Conservation (phyloP, 371 early-diverging fungal genomes). For the Funneliformis caledonium region DNA sequence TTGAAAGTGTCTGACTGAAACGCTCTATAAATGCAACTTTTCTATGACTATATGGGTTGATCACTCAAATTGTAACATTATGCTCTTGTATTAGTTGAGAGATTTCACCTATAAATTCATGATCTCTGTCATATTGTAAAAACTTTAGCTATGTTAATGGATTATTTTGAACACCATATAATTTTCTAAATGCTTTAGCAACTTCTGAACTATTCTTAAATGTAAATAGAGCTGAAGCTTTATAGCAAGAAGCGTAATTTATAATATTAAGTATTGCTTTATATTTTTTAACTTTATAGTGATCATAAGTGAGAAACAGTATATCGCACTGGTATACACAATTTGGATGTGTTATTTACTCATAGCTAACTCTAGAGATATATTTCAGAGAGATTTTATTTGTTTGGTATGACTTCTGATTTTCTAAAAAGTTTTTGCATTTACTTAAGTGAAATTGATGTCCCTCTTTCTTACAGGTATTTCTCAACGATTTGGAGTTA, state of each 20-base stretch:
- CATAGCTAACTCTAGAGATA: constrained; percentile 20
- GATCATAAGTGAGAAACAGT: constrained; percentile 14
- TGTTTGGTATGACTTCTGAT: not conserved
- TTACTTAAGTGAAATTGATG: not conserved
- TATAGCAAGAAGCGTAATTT: not conserved
- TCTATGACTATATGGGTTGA: not conserved
- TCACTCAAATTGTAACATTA: constrained; percentile 5
- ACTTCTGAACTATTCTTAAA: constrained; percentile 12
- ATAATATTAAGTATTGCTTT: constrained; percentile 18
- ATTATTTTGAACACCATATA: not conserved
- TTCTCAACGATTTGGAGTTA: not conserved
- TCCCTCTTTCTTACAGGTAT: not conserved
- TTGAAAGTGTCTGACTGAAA: not conserved
- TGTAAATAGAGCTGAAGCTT: constrained; percentile 11
- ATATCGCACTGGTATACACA: constrained; percentile 16
- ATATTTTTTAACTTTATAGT: not conserved
- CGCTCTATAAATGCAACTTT: not conserved
- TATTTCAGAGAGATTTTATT: constrained; percentile 15
- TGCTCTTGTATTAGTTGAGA: not conserved
- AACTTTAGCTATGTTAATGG: not conserved
- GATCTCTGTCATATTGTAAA: not conserved
- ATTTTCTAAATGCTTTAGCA: constrained; percentile 25
- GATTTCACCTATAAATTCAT: constrained; percentile 1
- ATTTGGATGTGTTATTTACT: not conserved
- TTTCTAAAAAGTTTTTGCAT: not conserved